phyloP scores from a whole-genome alignment of 2,329 filamentous ascomycete species.

The Myriosclerotinia duriaeana region DNA sequence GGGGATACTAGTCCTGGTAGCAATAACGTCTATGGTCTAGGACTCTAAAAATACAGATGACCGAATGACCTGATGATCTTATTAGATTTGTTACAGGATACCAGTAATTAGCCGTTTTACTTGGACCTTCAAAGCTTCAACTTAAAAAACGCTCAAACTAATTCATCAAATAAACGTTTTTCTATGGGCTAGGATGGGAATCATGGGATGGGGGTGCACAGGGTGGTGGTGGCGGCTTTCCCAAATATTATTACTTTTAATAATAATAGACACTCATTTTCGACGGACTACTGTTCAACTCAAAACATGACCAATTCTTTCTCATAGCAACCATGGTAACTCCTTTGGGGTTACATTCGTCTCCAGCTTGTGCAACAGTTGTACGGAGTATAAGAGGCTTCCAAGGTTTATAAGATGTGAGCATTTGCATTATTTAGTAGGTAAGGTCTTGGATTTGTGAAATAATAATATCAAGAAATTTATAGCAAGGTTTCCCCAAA shows the following conservation, averaged over 20 bases:
- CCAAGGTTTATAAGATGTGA: too few relatives aligned
- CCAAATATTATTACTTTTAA: constrained; percentile 3
- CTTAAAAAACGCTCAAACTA: constrained; percentile 3
- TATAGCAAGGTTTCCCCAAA: constrained; percentile 21
- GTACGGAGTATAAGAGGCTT: too few relatives aligned
- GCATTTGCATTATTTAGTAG: constrained; percentile 3
- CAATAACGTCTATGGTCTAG: too few relatives aligned
- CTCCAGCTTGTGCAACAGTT: background rate
- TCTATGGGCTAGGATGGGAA: background rate
- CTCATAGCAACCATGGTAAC: background rate
- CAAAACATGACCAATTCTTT: background rate
- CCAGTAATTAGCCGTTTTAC: constrained; percentile 6
- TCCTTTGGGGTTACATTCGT: background rate
- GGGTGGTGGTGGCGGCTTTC: constrained; percentile 5
- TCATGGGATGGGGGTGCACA: too few relatives aligned
- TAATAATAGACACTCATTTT: background rate
- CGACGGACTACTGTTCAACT: too few relatives aligned
- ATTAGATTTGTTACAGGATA: too few relatives aligned
- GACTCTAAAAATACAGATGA: too few relatives aligned
- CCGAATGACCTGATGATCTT: too few relatives aligned
- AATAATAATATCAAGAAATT: background rate
- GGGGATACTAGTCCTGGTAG: too few relatives aligned
- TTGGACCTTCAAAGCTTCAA: constrained; percentile 3
- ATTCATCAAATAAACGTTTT: background rate
- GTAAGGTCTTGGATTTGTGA: constrained; percentile 1